Percentiles rank a stretch among this genome's conserved stretches.
Conservation (phyloP, 176 grass and related monocot genomes). For the Tuctoria greenei region DNA sequence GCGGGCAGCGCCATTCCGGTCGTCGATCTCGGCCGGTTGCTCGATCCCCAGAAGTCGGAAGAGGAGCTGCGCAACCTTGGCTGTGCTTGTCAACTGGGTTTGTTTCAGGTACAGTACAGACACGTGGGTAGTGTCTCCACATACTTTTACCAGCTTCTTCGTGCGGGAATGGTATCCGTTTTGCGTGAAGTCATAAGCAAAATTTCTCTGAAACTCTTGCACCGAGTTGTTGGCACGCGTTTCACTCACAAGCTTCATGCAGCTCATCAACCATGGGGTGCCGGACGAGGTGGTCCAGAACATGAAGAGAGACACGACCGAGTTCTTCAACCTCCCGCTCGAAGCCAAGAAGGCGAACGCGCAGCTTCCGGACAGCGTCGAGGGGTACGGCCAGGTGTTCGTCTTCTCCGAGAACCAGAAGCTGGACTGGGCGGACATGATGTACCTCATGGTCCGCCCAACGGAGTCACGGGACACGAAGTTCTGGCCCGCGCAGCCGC, state of each 20-base stretch:
- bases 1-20: constrained; percentile 26
- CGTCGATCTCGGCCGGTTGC: constrained; percentile 43
- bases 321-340: constrained; percentile 43
- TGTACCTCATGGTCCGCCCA: constrained; percentile 30
- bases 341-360: constrained; percentile 26
- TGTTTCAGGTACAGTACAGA: constrained; percentile 57
- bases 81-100: constrained; percentile 53
- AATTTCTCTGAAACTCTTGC: too few species aligned
- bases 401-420: constrained; percentile 50
- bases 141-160: neutral
- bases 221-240: neutral
- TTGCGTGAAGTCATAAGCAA: too few species aligned
- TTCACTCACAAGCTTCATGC: neutral
- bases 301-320: constrained; percentile 10
- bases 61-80: constrained; percentile 36
- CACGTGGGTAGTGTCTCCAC: accelerated
- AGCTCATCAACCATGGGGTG: constrained; percentile 45
- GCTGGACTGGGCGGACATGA: constrained; percentile 48
- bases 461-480: constrained; percentile 11
- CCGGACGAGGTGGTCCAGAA: constrained; percentile 23
- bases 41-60: constrained; percentile 30
- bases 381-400: constrained; percentile 52
- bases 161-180: neutral
- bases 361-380: neutral
- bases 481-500: constrained; percentile 40